Evolutionary conservation across 2,329 filamentous ascomycete genomes (phyloP), one percentile per base, ranked within the genome.

Genomic region (Aspergillus pseudonomiae): DNA sequence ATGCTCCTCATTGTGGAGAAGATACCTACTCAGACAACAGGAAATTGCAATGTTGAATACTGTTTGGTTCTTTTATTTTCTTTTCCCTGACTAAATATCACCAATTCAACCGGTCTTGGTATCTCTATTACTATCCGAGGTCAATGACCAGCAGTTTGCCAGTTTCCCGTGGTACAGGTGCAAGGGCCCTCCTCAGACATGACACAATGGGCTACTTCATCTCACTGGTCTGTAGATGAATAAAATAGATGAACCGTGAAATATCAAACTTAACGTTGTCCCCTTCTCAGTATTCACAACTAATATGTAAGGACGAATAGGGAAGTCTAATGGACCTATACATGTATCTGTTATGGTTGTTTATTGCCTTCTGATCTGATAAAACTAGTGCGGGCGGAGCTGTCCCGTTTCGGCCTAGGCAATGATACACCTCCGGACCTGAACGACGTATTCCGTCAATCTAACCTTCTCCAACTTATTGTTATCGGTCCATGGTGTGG

Each of bases 401-500:
- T 55, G 19, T 21, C 52, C 52, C 52, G 6, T 24, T 55, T 39
- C 36, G 52, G 52, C n/a, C 34, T 55, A 55, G 52, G 52, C n/a
- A 39, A 39, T 39, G n/a, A 32, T 55, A 36, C 32, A 21, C 52
- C 32, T 16, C 21, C 52, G 52, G 34, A 55, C 34, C 34, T 55
- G 52, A 39, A 55, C 26, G 28, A 55, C 52, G 21, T 32, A 55
- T 5, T 39, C 52, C 32, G 30, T 39, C 52, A 39, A 39, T 24
- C 50, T 36, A 66, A 60, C 56, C 50, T 56, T 67, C 65, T 63
- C 68, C 67, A 66, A 59, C 65, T 59, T 64, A 56, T 45, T 41
- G 36, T 36, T 34, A 45, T 53, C 63, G 56, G 67, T 67, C 61
- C 67, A 78, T 78, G 77, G 75, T 71, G 71, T 68, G 68, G 64